These are phyloP conservation scores for Pichia sp. DNA, from an alignment of 1,139 yeast genomes.

Conservation along the genomic window DNA sequence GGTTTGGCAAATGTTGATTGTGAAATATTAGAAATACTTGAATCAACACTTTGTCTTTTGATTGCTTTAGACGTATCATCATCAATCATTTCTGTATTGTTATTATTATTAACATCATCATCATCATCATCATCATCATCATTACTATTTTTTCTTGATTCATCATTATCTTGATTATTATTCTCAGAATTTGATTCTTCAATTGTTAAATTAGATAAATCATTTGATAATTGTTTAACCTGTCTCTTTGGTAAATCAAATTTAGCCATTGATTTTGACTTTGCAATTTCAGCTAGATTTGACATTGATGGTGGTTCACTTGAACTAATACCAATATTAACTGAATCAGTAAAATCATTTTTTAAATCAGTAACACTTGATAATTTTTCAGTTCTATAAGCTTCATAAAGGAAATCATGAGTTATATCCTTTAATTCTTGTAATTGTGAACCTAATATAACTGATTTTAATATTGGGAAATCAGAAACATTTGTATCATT, in stretches of 20 bases:
- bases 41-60: conserved; percentile 23
- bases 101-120: conserved; percentile 16
- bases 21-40: conserved; percentile 35
- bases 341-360: conserved; percentile 20
- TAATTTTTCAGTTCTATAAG: conserved; percentile 64
- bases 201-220: conserved; percentile 20
- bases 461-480: conserved; percentile 59
- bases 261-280: conserved; percentile 28
- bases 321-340: conserved; percentile 2
- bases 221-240: conserved; percentile 2
- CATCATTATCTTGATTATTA: no score
- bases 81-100: background rate
- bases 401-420: conserved; percentile 61
- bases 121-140: conserved; percentile 3
- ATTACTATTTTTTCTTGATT: no score
- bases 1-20: conserved; percentile 52
- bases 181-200: no score
- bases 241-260: conserved; percentile 20
- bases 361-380: conserved; percentile 27
- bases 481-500: conserved; percentile 52
- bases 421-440: conserved; percentile 71
- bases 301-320: conserved; percentile 50
- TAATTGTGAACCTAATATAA: conserved; percentile 68
- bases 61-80: conserved; percentile 5
- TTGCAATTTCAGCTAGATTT: conserved; percentile 55